These are phyloP conservation scores for Triglochin maritima DNA, from an alignment of 106 monocot species.

Conservation along the genomic window DNA sequence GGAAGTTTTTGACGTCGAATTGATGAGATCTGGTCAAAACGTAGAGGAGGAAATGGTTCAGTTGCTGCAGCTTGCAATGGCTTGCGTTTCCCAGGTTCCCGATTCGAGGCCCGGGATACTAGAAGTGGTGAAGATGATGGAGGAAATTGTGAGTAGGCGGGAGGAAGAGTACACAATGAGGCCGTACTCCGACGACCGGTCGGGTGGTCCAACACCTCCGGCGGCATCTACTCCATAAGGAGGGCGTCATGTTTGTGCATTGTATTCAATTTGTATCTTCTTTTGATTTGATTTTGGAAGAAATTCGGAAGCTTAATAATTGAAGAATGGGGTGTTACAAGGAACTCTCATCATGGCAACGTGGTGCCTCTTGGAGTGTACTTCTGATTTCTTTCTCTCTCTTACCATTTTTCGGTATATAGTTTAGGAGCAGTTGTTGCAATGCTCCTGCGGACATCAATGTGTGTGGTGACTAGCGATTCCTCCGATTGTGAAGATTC, in stretches of 20 bases:
- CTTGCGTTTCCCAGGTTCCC: conserved; percentile 35
- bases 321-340: no score
- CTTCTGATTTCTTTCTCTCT: no score
- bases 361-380: no score
- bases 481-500: no score
- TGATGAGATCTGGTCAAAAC: conserved; percentile 25
- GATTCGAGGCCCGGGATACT: conserved; percentile 39
- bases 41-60: conserved; percentile 78
- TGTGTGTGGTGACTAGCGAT: no score
- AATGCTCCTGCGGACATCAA: no score
- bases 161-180: conserved; percentile 18
- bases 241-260: not conserved
- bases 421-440: no score
- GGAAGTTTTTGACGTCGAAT: conserved; percentile 62
- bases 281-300: not conserved
- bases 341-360: no score
- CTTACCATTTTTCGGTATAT: no score
- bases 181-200: conserved; percentile 26
- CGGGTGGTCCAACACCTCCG: conserved; percentile 24
- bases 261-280: not conserved
- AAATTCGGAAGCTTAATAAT: no score
- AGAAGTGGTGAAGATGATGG: conserved; percentile 48
- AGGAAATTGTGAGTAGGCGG: conserved; percentile 32
- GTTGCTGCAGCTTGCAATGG: conserved; percentile 61
- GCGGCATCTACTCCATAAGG: conserved; percentile 12